Conservation (phyloP, 2,329 filamentous ascomycete species). For the Remersonia thermophila region DNA sequence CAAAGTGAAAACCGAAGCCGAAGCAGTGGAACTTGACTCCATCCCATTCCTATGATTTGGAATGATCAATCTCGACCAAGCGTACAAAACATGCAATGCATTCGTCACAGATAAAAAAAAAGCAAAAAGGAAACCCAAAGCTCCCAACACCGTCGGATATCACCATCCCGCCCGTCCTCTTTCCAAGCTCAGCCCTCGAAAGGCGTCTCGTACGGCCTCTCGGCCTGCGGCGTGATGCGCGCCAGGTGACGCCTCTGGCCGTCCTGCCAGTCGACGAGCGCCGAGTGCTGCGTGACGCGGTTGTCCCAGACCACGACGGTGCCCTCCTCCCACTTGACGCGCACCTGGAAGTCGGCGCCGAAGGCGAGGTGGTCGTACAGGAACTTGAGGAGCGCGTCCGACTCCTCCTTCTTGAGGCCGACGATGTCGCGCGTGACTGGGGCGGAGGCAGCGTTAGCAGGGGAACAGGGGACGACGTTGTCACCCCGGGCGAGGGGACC, state of each 20-base stretch:
- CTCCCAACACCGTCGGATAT: background rate
- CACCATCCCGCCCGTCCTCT: background rate
- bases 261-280: conserved; percentile 69
- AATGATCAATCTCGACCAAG: background rate
- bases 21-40: conserved; percentile 9
- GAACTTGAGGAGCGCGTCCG: conserved; percentile 64
- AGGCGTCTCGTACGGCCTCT: conserved; percentile 62
- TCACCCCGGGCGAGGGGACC: no score
- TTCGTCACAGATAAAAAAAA: background rate
- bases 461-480: no score
- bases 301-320: conserved; percentile 86
- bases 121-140: background rate
- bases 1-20: conserved; percentile 7
- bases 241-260: conserved; percentile 69
- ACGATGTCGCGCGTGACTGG: conserved; percentile 68
- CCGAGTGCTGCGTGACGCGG: conserved; percentile 65
- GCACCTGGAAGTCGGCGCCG: conserved; percentile 59
- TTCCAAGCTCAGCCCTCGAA: conserved; percentile 24
- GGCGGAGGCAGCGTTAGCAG: no score
- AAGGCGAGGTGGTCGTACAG: conserved; percentile 62
- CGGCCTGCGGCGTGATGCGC: conserved; percentile 71
- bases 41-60: conserved; percentile 13
- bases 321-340: conserved; percentile 65
- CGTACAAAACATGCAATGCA: background rate
- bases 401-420: conserved; percentile 78